Base-by-base conservation (phyloP, 441 rosid genomes). In the Brassica hybrid region DNA sequence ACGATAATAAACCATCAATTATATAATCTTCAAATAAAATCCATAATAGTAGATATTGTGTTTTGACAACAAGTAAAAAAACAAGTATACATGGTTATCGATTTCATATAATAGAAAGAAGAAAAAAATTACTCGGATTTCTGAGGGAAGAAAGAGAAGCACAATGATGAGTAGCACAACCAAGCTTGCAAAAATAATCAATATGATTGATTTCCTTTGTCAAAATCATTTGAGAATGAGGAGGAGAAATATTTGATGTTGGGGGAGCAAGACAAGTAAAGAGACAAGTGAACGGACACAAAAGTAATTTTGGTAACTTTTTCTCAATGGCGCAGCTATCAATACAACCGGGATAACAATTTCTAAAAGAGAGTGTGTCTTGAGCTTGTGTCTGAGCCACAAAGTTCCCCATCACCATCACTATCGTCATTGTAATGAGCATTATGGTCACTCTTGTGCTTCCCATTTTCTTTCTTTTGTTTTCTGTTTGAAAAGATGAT, bases 151-250 rank as follows among this genome's bases (percentile, higher is more conserved):
- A 58, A 60, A 78, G 58, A 3, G 34, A 13, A 14, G 13, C 41
- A 48, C 77, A 78, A 7, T 78, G 69, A 50, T 27, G 58, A 67
- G 70, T 50, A 60, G 81, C 69, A 73, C 82, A 79, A 19, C 74
- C 75, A 6, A 79, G 66, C 64, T 73, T 79, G 60, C 82, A 79
- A 52, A 12, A 79, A 63, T 73, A 79, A 54, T 38, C 66, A 30
- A 0, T n/a, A 36, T 57, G 27, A 57, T 19, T 25, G 1, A 10
- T 57, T 18, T 78, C 7, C 10, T 67, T 17, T 21, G 65, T n/a
- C 41, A 27, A 50, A 77, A 14, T 2, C 68, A 71, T 65, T 48
- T 65, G 56, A 65, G 72, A 58, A 45, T 45, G 36, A 73, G 60
- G 43, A 57, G 72, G 21, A 52, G 57, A 9, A 52, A 16, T 16